Evolutionary conservation across 2,329 filamentous ascomycete species (phyloP), one percentile per base, ranked within the genome.

Genomic region (Pseudodiploospora longispora): DNA sequence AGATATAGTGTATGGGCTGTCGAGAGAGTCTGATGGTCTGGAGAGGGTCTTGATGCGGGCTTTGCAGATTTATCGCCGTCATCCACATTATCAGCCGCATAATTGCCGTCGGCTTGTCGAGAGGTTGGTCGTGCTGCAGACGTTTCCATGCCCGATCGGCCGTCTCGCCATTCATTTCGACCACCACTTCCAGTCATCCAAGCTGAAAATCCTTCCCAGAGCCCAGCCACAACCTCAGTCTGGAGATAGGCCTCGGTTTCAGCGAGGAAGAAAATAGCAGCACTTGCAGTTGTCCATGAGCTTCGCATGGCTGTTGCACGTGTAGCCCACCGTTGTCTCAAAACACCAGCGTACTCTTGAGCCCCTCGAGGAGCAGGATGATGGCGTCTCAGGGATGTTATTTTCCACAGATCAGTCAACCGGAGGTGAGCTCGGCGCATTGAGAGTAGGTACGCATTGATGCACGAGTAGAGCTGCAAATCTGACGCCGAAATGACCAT

Each of bases 171-270:
- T 38, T 59, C 55, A 31, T 63, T 19, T 19, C 19, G 19, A 19
- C 19, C 19, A 19, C 19, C 60, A 4, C 68, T 68, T 8, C 70
- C 70, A 29, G 72, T 71, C 12, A 95, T 70, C 88, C 90, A 96
- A 10, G 65, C 62, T 42, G 85, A 78, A 54, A 97, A 90, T 41
- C 85, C 81, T 10, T 83, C 76, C 80, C 89, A 96, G 2, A 87
- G 82, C 30, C 82, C 82, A 47, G 82, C 79, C 10, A 96, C 83
- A 6, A 97, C 83, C 58, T 95, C 89, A 1, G 86, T 87, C 61
- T 96, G 91, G 37, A 97, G 80, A 56, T 95, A 97, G 3, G 81
- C 81, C 52, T 91, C 85, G 10, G 87, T 83, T 60, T 96, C 90
- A 0, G 86, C 87, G 4, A 97, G 72, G 53, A 97, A 85, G 66